Evolutionary conservation across 192 early-diverging fungal genomes (phyloP).

Genomic region (Coemansia sp.): DNA sequence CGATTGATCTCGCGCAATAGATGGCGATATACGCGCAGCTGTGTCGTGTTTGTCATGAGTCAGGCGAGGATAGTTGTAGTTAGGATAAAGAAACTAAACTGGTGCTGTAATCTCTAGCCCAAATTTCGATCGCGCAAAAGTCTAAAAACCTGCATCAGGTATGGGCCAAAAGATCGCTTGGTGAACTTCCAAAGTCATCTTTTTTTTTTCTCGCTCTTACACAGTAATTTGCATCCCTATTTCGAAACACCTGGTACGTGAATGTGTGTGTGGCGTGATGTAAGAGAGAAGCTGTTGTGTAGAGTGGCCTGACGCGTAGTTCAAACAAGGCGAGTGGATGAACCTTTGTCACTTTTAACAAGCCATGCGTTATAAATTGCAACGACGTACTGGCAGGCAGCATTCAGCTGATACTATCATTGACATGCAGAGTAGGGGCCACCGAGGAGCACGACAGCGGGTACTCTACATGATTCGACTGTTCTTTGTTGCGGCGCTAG

Average conservation of each 20-base stretch:
- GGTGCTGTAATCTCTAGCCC: neutral
- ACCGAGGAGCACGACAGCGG: neutral
- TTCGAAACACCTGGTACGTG: neutral
- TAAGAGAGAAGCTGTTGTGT: neutral
- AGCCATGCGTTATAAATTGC: neutral
- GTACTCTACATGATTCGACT: neutral
- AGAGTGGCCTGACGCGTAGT: neutral
- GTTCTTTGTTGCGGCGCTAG: slow-evolving; percentile 5
- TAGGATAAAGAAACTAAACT: neutral
- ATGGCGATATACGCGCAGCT: slow-evolving; percentile 38
- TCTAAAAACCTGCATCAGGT: neutral
- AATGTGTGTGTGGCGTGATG: neutral
- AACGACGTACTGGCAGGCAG: neutral
- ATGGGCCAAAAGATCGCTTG: neutral
- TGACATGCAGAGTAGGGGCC: neutral
- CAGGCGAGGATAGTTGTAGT: neutral
- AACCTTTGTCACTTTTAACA: neutral
- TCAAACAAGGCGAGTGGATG: neutral
- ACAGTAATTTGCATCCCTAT: neutral
- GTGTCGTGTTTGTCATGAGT: neutral
- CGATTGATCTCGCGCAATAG: slow-evolving; percentile 50
- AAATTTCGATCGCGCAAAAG: neutral
- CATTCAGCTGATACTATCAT: neutral
- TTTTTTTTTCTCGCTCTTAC: neutral
- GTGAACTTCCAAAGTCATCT: neutral